A percentile compares a stretch with the other conserved stretches of the same genome.
Conservation (phyloP, 306 rosid genomes). For the Rosa chinensis region DNA sequence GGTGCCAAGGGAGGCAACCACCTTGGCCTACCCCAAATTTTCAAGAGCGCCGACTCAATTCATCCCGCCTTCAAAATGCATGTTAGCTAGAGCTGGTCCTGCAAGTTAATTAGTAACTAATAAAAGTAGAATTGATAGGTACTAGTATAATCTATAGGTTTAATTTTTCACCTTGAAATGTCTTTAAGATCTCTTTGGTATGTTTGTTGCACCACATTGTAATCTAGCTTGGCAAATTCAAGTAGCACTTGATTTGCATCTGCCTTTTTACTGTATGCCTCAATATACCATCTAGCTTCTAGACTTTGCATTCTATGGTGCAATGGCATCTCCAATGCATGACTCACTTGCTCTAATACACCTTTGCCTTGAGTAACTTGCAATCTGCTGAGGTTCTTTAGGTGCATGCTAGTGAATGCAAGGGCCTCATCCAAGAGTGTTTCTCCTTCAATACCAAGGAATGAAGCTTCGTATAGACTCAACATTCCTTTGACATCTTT, state of each 20-base stretch:
- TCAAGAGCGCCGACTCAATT: too few species aligned
- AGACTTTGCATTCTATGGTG: conserved; percentile 42
- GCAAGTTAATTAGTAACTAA: not conserved
- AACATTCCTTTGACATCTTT: conserved; percentile 50
- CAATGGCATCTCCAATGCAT: conserved; percentile 46
- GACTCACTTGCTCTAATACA: conserved; percentile 31
- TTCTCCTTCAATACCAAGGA: conserved; percentile 46
- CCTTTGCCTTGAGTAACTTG: not conserved
- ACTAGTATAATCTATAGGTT: too few species aligned
- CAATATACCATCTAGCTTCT: conserved; percentile 54
- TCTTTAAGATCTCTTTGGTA: conserved; percentile 43
- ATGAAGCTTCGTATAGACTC: conserved; percentile 58
- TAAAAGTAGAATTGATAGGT: not conserved
- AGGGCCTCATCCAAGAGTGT: conserved; percentile 51
- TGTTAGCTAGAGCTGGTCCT: not conserved
- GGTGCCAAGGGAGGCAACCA: not conserved
- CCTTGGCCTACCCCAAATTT: too few species aligned
- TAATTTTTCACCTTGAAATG: conserved; percentile 32
- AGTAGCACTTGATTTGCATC: conserved; percentile 31
- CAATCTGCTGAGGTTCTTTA: conserved; percentile 12
- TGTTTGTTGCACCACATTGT: conserved; percentile 47
- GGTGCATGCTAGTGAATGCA: conserved; percentile 32
- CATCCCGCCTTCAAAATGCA: too few species aligned
- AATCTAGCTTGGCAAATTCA: conserved; percentile 49
- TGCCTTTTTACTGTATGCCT: conserved; percentile 32